Base-by-base conservation (phyloP, 2,329 filamentous ascomycete genomes). In the Penicillium sclerotigenum region DNA sequence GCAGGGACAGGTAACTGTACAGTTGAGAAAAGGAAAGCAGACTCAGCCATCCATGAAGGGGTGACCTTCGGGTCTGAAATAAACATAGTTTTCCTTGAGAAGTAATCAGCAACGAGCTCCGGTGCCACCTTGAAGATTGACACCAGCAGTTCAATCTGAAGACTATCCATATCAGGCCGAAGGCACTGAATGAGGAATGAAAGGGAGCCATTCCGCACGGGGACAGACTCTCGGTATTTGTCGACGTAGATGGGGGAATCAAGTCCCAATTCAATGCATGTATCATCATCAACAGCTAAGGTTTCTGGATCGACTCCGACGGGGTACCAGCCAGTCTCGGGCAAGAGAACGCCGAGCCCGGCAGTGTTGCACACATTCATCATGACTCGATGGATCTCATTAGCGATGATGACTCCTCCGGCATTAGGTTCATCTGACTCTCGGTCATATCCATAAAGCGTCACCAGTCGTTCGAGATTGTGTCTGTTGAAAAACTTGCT, bases 21-120 rank as follows among this genome's bases (percentile, higher is more conserved):
- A 1, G 87, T 85, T 58, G 88, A 89, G 73, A 95, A 96, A 5
- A 99, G 76, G 59, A 97, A 90, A 0, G 91, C 86, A 0, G 91
- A 91, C 70, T 95, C 96, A 40, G 93, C 92, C 63, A 97, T 89
- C 94, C 94, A 99, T 0, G 91, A 94, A 42, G 91, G 87, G 3
- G 91, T 94, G 5, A 95, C 81, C 69, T 96, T 97, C 0, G 94
- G 92, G 40, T 97, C 92, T 60, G 96, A 91, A 0, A 87, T 85
- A 66, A 97, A 94, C 52, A 87, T 84, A 58, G 83, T 86, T 68
- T 91, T 92, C 69, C 84, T 87, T 41, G 86, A 80, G 68, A 96
- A 97, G 71, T 95, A 99, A 66, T 91, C 87, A 41, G 91, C 88
- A 1, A 96, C 84, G 3, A 97, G 81, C 73, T 97, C 94, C 0